Evolutionary conservation across 306 rosid genomes (phyloP).

Genomic region (Bauhinia variegata): DNA sequence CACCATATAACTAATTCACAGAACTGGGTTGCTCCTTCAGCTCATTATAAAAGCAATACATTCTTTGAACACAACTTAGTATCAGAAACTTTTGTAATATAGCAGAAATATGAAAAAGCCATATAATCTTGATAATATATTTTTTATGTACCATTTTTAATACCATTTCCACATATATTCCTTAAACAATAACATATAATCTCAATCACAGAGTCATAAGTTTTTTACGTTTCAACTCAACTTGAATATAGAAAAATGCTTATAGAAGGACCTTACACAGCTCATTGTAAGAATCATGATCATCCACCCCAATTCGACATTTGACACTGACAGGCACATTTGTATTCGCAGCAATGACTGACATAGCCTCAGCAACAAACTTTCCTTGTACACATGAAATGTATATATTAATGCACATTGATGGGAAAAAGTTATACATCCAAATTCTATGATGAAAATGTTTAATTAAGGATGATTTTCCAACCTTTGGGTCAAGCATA

Average conservation of each 20-base stretch:
- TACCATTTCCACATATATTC: neutral
- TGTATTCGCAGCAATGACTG: conserved; percentile 84
- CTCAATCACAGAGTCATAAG: conserved; percentile 9
- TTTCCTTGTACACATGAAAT: conserved; percentile 73
- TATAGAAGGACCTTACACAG: conserved; percentile 67
- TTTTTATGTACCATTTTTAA: neutral
- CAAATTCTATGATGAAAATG: conserved; percentile 16
- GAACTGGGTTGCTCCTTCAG: conserved; percentile 13
- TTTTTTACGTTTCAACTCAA: conserved; percentile 7
- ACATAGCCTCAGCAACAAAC: conserved; percentile 97
- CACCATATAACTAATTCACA: conserved; percentile 16
- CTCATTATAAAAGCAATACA: conserved; percentile 12
- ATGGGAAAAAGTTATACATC: conserved; percentile 28
- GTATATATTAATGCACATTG: conserved; percentile 49
- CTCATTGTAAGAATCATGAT: conserved; percentile 93
- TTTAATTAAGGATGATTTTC: conserved; percentile 34
- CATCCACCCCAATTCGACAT: conserved; percentile 94
- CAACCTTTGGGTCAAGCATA: conserved; percentile 98
- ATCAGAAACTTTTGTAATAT: neutral
- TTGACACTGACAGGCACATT: conserved; percentile 82
- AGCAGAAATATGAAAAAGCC: conserved; percentile 5
- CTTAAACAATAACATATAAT: neutral
- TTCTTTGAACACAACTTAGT: conserved; percentile 12
- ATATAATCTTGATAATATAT: conserved; percentile 7
- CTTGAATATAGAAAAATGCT: conserved; percentile 29